Conservation (phyloP, 2,329 filamentous ascomycete species). For the Ophiostoma ips region DNA sequence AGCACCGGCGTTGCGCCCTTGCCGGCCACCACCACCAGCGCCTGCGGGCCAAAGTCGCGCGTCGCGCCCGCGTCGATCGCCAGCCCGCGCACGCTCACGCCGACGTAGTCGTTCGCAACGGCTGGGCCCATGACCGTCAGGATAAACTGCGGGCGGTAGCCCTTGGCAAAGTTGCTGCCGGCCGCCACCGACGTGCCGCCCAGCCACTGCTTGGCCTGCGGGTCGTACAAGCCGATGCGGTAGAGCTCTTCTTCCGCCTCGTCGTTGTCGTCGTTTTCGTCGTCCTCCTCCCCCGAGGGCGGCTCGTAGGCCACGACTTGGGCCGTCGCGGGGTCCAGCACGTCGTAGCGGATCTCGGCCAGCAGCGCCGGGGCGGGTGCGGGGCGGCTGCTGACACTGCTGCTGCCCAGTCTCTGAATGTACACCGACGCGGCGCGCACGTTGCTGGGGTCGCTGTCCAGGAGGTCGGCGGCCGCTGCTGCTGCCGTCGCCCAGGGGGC, state of each 20-base stretch:
- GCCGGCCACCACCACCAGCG: slow-evolving; percentile 32
- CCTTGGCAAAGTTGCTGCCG: slow-evolving; percentile 44
- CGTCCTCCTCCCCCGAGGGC: slow-evolving; percentile 33
- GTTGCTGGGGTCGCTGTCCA: slow-evolving; percentile 12
- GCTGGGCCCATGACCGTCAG: slow-evolving; percentile 31
- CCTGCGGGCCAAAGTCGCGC: slow-evolving; percentile 50
- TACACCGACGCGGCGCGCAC: slow-evolving; percentile 37
- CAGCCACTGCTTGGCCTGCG: slow-evolving; percentile 31
- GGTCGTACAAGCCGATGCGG: slow-evolving; percentile 44
- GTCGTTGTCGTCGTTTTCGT: neutral
- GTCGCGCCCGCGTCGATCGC: slow-evolving; percentile 49
- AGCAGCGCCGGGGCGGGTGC: slow-evolving; percentile 26
- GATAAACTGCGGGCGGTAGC: slow-evolving; percentile 43
- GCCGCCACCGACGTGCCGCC: slow-evolving; percentile 42
- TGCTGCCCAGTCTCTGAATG: slow-evolving; percentile 36
- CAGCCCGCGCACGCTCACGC: slow-evolving; percentile 40
- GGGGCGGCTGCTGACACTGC: slow-evolving; percentile 15
- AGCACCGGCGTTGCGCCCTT: slow-evolving; percentile 43
- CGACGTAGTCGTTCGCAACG: slow-evolving; percentile 25
- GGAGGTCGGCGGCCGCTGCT: neutral
- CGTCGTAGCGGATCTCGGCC: slow-evolving; percentile 43
- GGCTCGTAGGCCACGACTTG: slow-evolving; percentile 41
- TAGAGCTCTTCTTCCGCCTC: slow-evolving; percentile 32
- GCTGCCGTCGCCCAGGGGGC: neutral
- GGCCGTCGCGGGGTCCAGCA: slow-evolving; percentile 25